Evolutionary conservation across 331 rosid species (phyloP).

Genomic region (Quercus tomentella): DNA sequence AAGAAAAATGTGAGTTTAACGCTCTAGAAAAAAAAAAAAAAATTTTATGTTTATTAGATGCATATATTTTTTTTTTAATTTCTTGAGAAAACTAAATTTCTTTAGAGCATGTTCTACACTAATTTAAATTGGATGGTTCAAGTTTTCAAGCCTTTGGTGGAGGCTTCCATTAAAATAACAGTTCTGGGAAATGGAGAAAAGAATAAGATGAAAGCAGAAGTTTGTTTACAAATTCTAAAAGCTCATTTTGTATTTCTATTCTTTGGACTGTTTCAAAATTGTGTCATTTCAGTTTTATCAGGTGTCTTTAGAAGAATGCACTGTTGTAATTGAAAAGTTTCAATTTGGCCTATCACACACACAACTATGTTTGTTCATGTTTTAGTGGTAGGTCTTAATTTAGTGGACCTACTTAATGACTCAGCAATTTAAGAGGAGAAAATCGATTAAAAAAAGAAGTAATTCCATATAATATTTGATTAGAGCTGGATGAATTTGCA

Average conservation of each 20-base stretch:
- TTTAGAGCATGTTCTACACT: too few relatives aligned
- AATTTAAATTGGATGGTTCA: neutral
- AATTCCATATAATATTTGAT: conserved; percentile 38
- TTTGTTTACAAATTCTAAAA: neutral
- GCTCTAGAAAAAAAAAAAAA: neutral
- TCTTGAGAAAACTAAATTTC: too few relatives aligned
- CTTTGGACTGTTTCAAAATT: neutral
- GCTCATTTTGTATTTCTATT: neutral
- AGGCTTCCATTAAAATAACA: conserved; percentile 11
- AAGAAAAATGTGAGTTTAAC: neutral
- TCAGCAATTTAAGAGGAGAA: too few relatives aligned
- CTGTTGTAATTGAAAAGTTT: neutral
- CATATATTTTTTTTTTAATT: too few relatives aligned
- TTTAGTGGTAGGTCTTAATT: too few relatives aligned
- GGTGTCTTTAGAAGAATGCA: neutral
- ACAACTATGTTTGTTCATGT: too few relatives aligned
- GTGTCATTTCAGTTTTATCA: neutral
- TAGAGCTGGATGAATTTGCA: conserved; percentile 42
- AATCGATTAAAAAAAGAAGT: neutral
- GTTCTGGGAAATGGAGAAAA: neutral
- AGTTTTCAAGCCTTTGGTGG: conserved; percentile 7
- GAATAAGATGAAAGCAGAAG: neutral
- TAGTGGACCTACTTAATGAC: too few relatives aligned
- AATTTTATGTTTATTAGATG: neutral
- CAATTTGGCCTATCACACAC: too few relatives aligned